These are phyloP conservation scores for Vickermania ingenoplastis DNA, from an alignment of 208 protist species.

Conservation along the genomic window DNA sequence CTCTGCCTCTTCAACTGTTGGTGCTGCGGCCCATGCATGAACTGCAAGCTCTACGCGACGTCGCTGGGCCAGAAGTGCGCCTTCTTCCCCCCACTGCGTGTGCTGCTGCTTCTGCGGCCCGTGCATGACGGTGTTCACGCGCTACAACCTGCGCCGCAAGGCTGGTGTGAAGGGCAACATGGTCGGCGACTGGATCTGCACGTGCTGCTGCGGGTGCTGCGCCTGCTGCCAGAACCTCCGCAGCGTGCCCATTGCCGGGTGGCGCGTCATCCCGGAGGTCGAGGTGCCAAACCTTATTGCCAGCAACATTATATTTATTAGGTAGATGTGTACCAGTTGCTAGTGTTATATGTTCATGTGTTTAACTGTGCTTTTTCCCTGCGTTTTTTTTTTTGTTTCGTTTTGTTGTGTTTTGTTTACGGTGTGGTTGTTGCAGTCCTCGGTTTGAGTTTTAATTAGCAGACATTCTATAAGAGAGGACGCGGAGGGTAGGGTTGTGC, in stretches of 20 bases:
- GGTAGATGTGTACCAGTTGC: too few relatives aligned
- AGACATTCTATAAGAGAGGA: too few relatives aligned
- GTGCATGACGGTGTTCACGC: slow-evolving; percentile 35
- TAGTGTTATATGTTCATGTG: too few relatives aligned
- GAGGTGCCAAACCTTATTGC: slow-evolving; percentile 17
- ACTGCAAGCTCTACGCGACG: slow-evolving; percentile 61
- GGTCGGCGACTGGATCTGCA: slow-evolving; percentile 64
- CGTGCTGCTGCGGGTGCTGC: slow-evolving; percentile 52
- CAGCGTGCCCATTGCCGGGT: slow-evolving; percentile 33
- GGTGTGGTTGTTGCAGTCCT: too few relatives aligned
- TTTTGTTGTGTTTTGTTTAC: too few relatives aligned
- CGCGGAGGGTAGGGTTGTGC: too few relatives aligned
- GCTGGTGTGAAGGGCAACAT: slow-evolving; percentile 62
- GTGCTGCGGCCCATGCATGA: slow-evolving; percentile 25
- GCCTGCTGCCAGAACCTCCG: slow-evolving; percentile 72
- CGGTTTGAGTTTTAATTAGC: too few relatives aligned
- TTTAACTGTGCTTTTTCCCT: too few relatives aligned
- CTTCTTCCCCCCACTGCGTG: slow-evolving; percentile 62
- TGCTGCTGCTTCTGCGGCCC: slow-evolving; percentile 54
- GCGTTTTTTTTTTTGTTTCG: too few relatives aligned
- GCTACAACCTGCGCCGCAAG: slow-evolving; percentile 80
- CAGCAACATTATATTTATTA: slow-evolving; percentile 10
- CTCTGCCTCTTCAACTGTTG: slow-evolving; percentile 51
- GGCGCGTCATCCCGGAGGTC: slow-evolving; percentile 50
- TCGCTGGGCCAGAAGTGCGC: slow-evolving; percentile 52